Evolutionary conservation across 1,284 basidiomycete species (phyloP).

Genomic region (Flammula alnicola): DNA sequence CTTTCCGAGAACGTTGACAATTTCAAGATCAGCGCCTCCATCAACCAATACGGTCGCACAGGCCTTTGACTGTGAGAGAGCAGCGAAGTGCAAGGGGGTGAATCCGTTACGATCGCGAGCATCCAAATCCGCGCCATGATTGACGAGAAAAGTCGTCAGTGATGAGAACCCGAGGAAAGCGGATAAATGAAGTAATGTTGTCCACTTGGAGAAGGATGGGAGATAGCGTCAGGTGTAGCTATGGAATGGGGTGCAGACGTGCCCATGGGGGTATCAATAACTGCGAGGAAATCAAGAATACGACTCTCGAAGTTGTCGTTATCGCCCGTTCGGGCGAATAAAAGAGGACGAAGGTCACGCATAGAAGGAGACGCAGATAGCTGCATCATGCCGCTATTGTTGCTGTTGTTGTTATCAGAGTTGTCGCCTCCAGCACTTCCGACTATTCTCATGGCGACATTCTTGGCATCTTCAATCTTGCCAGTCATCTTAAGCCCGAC

Average conservation of each 20-base stretch:
- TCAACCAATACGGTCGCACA: constrained; percentile 75
- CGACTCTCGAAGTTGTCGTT: constrained; percentile 74
- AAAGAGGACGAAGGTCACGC: constrained; percentile 55
- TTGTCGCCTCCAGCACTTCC: constrained; percentile 60
- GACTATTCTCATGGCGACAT: constrained; percentile 87
- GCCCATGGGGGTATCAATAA: constrained; percentile 66
- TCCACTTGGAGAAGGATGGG: constrained; percentile 66
- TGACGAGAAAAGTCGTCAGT: constrained; percentile 76
- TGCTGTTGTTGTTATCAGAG: constrained; percentile 37
- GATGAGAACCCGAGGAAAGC: constrained; percentile 80
- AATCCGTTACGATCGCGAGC: constrained; percentile 89
- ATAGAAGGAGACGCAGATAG: constrained; percentile 47
- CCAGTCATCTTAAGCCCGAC: constrained; percentile 97
- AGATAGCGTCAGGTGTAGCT: constrained; percentile 54
- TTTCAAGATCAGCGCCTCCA: constrained; percentile 80
- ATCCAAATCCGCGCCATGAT: constrained; percentile 80
- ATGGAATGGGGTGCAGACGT: constrained; percentile 40
- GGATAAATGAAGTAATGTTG: constrained; percentile 91
- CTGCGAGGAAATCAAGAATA: constrained; percentile 78
- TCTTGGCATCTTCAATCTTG: constrained; percentile 90
- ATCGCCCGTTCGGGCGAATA: constrained; percentile 56
- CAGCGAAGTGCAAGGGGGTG: constrained; percentile 90
- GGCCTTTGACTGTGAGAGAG: constrained; percentile 65
- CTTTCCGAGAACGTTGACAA: constrained; percentile 79
- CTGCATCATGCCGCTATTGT: constrained; percentile 55